These are phyloP conservation scores for Brassica hybrid DNA, from an alignment of 441 rosid genomes.

Conservation along the genomic window DNA sequence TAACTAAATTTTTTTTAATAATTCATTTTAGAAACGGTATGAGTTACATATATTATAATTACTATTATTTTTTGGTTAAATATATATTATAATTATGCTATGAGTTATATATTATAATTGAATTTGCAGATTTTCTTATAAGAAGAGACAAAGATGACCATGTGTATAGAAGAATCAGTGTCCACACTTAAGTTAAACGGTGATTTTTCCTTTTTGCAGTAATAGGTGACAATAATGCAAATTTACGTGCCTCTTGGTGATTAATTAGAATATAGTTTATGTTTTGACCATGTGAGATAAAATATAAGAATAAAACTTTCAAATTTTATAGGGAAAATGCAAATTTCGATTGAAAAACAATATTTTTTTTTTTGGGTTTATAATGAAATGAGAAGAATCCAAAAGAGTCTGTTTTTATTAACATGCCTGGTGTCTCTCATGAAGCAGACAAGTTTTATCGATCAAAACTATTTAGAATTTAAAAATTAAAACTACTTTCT, in stretches of 20 bases:
- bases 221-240: no score
- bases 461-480: constrained; percentile 25
- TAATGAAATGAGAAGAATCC: constrained; percentile 25
- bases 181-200: constrained; percentile 38
- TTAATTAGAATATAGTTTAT: no score
- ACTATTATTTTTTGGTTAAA: no score
- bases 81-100: no score
- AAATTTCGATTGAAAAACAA: constrained; percentile 24
- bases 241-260: no score
- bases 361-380: constrained; percentile 14
- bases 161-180: constrained; percentile 69
- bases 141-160: constrained; percentile 50
- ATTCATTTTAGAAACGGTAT: background rate
- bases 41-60: no score
- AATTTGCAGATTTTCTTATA: constrained; percentile 38
- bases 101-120: background rate
- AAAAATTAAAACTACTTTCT: background rate
- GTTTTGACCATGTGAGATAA: no score
- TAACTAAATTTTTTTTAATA: background rate
- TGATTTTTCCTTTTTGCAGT: constrained; percentile 15
- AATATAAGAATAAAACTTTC: no score
- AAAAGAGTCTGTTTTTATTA: constrained; percentile 1
- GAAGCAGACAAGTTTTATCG: constrained; percentile 42
- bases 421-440: constrained; percentile 52
- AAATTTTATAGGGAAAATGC: constrained; percentile 25